A percentile compares a stretch with the other conserved stretches of the same genome.
Conservation (phyloP, 1,284 basidiomycete genomes). For the Microbotryum saponariae region DNA sequence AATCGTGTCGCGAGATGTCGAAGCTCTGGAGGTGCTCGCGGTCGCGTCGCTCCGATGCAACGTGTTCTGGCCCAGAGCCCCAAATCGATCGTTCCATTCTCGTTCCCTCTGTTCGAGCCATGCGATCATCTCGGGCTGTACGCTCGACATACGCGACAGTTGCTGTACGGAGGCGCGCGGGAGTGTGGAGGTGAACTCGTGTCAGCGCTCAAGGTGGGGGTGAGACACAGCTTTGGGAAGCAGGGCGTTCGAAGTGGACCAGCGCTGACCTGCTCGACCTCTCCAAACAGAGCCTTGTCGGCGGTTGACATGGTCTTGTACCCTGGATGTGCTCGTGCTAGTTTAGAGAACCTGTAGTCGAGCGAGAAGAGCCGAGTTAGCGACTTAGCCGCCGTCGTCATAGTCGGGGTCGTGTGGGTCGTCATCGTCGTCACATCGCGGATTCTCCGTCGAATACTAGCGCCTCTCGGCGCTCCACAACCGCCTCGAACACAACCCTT, state of each 20-base stretch:
- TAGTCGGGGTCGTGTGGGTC: not conserved
- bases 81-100: not conserved
- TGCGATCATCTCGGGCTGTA: not conserved
- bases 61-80: not conserved
- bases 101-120: conserved; percentile 19
- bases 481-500: no score
- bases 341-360: not conserved
- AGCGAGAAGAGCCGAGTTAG: not conserved
- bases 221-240: not conserved
- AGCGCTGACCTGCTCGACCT: not conserved
- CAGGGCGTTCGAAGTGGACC: not conserved
- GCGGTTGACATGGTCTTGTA: not conserved
- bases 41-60: not conserved
- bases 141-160: not conserved
- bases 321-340: not conserved
- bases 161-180: not conserved
- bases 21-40: not conserved
- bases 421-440: no score
- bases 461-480: no score
- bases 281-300: not conserved
- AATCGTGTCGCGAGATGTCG: not conserved
- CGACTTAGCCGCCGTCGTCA: not conserved
- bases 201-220: not conserved
- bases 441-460: no score
- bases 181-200: not conserved